phyloP scores from a whole-genome alignment of 140 eudicot genomes.

The Cichorium intybus region DNA sequence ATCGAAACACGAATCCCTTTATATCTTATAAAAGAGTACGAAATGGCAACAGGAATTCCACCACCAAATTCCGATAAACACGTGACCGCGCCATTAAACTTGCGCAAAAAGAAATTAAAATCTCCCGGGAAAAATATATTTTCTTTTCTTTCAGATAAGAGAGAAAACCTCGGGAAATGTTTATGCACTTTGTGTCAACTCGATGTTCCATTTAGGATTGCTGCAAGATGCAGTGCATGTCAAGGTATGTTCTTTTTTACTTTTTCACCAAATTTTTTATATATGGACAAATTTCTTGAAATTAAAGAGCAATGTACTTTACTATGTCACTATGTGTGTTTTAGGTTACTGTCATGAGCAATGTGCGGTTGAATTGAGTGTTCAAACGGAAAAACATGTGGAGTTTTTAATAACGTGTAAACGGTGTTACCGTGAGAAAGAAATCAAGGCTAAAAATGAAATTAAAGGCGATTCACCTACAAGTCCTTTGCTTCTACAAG shows the following conservation, averaged over 20 bases:
- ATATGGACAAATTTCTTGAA: conserved; percentile 7
- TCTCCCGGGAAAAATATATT: conserved; percentile 63
- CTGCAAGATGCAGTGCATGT: conserved; percentile 75
- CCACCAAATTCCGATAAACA: conserved; percentile 23
- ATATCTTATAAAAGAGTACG: conserved; percentile 80
- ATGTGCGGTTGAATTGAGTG: conserved; percentile 52
- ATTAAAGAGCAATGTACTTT: too few species aligned
- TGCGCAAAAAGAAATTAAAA: conserved; percentile 50
- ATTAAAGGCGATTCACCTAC: conserved; percentile 62
- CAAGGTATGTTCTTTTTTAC: conserved; percentile 53
- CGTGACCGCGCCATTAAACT: conserved; percentile 30
- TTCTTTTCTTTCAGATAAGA: conserved; percentile 55
- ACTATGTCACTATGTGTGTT: not conserved
- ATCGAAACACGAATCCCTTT: conserved; percentile 69
- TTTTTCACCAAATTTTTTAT: not conserved
- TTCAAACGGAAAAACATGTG: conserved; percentile 34
- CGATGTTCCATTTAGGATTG: conserved; percentile 63
- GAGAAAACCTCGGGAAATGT: conserved; percentile 47
- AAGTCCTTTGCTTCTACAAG: conserved; percentile 69
- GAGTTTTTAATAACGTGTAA: conserved; percentile 59
- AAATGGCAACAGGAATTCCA: conserved; percentile 24
- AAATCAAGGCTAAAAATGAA: conserved; percentile 24
- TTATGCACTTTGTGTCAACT: conserved; percentile 62
- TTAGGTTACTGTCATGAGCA: conserved; percentile 82
- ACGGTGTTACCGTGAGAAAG: conserved; percentile 41